Conservation (phyloP, 2,329 filamentous ascomycete species). For the Aschersonia sp. region DNA sequence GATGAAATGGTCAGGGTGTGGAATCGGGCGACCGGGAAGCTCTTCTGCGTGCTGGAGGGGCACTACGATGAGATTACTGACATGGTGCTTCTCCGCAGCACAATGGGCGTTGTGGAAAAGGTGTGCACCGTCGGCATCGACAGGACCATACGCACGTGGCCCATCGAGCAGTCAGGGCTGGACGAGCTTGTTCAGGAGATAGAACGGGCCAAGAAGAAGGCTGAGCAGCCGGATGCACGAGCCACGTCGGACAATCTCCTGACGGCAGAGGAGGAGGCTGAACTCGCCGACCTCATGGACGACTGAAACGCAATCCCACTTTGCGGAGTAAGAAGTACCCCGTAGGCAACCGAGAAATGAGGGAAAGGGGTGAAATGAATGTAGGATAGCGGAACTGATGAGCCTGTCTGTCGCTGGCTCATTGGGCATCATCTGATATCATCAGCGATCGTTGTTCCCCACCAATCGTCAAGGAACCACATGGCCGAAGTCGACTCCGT, state of each 20-base stretch:
- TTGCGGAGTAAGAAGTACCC: too few relatives aligned
- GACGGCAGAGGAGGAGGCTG: conserved; percentile 83
- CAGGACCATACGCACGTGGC: conserved; percentile 76
- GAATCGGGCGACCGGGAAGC: conserved; percentile 59
- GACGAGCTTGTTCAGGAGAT: conserved; percentile 33
- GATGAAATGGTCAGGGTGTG: conserved; percentile 89
- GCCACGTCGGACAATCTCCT: conserved; percentile 36
- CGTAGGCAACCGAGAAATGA: too few relatives aligned
- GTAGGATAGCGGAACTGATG: too few relatives aligned
- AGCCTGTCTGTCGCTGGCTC: too few relatives aligned
- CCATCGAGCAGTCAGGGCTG: conserved; percentile 46
- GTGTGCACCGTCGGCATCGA: conserved; percentile 82
- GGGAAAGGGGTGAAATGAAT: too few relatives aligned
- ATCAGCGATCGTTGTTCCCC: too few relatives aligned
- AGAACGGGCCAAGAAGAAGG: conserved; percentile 30
- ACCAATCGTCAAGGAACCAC: too few relatives aligned
- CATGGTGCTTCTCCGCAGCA: conserved; percentile 44
- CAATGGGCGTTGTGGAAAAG: conserved; percentile 20
- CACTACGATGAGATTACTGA: conserved; percentile 92
- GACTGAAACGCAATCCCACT: conserved; percentile 23
- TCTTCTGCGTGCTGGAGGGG: conserved; percentile 62
- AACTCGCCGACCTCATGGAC: conserved; percentile 83
- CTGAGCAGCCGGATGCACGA: conserved; percentile 26
- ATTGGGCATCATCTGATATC: too few relatives aligned
- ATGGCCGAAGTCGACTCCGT: too few relatives aligned